A percentile compares a stretch with the other conserved stretches of the same genome.
Conservation (phyloP, 805 yeast genomes). For the Ogataea methanolica region DNA sequence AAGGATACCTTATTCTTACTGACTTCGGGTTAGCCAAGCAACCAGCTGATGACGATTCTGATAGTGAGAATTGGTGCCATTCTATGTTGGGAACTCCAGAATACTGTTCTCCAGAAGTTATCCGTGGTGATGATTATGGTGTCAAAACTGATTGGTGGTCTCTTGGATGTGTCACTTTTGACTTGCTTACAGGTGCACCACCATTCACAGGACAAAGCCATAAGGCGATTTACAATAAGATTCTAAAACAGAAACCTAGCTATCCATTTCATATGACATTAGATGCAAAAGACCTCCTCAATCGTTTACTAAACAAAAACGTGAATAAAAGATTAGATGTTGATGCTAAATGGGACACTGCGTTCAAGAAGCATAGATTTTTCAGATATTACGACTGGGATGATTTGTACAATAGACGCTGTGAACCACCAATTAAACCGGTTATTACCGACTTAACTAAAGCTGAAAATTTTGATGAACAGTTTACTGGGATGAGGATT, state of each 20-base stretch:
- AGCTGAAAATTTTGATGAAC: slow-evolving; percentile 78
- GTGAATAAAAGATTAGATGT: slow-evolving; percentile 57
- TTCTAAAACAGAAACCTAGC: slow-evolving; percentile 56
- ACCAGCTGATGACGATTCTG: slow-evolving; percentile 23
- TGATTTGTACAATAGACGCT: slow-evolving; percentile 40
- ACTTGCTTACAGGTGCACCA: slow-evolving; percentile 77
- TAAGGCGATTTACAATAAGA: slow-evolving; percentile 65
- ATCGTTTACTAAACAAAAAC: slow-evolving; percentile 61
- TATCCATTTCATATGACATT: slow-evolving; percentile 68
- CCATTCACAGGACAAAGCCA: slow-evolving; percentile 83
- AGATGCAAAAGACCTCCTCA: slow-evolving; percentile 72
- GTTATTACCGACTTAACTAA: slow-evolving; percentile 62
- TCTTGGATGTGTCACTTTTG: slow-evolving; percentile 72
- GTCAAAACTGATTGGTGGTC: slow-evolving; percentile 88
- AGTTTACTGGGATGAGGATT: slow-evolving; percentile 60
- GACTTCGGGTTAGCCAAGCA: slow-evolving; percentile 77
- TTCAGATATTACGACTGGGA: slow-evolving; percentile 73
- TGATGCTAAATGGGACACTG: slow-evolving; percentile 43
- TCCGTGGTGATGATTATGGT: slow-evolving; percentile 72
- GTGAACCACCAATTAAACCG: slow-evolving; percentile 73
- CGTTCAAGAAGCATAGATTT: slow-evolving; percentile 58
- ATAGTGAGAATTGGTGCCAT: slow-evolving; percentile 41
- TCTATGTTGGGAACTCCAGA: slow-evolving; percentile 75
- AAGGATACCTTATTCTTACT: slow-evolving; percentile 75
- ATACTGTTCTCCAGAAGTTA: slow-evolving; percentile 84